Evolutionary conservation across 805 yeast species (phyloP), one percentile per base, ranked within the genome.

Genomic region (Yarrowia sp.): DNA sequence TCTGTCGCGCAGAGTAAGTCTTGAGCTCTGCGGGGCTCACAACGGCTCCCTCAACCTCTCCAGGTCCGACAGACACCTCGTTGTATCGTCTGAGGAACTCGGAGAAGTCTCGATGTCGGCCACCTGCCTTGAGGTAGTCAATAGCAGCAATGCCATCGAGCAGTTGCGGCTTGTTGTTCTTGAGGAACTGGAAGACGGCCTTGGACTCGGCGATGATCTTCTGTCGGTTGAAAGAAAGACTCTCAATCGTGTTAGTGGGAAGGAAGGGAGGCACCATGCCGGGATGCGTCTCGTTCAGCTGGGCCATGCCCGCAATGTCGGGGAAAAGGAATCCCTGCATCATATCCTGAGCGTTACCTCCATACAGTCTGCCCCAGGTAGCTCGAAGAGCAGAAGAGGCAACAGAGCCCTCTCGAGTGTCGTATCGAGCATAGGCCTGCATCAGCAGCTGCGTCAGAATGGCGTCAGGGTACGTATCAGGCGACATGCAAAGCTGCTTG

Each of bases 351-450:
- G 61, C 61, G 14, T 29, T 38, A 14, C 47, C 46, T 6, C 38
- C 47, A 16, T 51, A 51, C 4, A 51, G 42, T 18, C 61, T 24
- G 4, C 36, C 46, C 61, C 61, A 55, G 10, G 47, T 55, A 3
- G 61, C 46, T 6, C 27, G 24, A 1, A 55, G 29, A 31, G 35
- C 36, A 1, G 61, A 36, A 13, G 61, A 55, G 6, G 38, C 46
- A 18, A 14, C 29, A 8, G 42, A 3, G 4, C 13, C 10, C 2
- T 24, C 6, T 2, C 12, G 29, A 1, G 47, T 39, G n/a, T 55
- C 61, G 29, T 55, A 55, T 21, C 61, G 47, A 10, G 47, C 46
- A 29, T 55, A 55, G 16, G 61, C 47, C 35, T 27, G 47, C 47
- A 55, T 38, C 16, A 55, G 29, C 10, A 55, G 61, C 61, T 55